phyloP scores from a whole-genome alignment of 2,329 filamentous ascomycete genomes.

The Endocalyx cinctus region DNA sequence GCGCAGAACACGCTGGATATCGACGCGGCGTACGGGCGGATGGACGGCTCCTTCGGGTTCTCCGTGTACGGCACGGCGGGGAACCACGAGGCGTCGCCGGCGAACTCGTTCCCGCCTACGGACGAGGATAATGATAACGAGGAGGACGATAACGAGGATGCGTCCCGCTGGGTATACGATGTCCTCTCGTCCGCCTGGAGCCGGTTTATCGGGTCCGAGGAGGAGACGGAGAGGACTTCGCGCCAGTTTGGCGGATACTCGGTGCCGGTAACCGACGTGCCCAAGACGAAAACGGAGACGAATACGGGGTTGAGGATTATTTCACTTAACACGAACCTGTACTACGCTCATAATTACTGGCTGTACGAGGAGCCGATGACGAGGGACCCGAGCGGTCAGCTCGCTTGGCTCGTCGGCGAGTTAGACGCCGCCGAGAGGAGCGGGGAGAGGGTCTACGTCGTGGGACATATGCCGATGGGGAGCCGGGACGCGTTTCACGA shows the following conservation, averaged over 20 bases:
- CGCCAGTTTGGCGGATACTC: constrained; percentile 46
- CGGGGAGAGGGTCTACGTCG: constrained; percentile 50
- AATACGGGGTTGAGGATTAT: constrained; percentile 55
- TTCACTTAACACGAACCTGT: constrained; percentile 56
- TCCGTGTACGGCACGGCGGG: constrained; percentile 49
- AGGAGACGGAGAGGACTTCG: constrained; percentile 29
- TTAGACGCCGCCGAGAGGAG: constrained; percentile 48
- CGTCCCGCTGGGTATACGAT: constrained; percentile 50
- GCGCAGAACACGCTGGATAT: constrained; percentile 28
- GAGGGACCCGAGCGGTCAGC: constrained; percentile 46
- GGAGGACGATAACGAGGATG: no score
- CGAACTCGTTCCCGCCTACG: constrained; percentile 45
- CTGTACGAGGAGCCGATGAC: constrained; percentile 47
- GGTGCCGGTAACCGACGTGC: constrained; percentile 35
- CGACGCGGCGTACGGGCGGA: constrained; percentile 41
- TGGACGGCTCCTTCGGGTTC: constrained; percentile 36
- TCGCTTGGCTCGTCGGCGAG: constrained; percentile 50
- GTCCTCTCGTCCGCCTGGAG: constrained; percentile 42
- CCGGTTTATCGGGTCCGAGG: constrained; percentile 38
- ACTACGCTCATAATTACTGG: constrained; percentile 55
- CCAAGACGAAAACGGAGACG: constrained; percentile 39
- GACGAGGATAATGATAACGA: constrained; percentile 31
- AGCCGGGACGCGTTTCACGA: constrained; percentile 47
- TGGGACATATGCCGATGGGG: constrained; percentile 54
- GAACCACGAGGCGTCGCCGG: constrained; percentile 52